phyloP scores from a whole-genome alignment of 2,329 filamentous ascomycete species.

The Xylaria sp. region DNA sequence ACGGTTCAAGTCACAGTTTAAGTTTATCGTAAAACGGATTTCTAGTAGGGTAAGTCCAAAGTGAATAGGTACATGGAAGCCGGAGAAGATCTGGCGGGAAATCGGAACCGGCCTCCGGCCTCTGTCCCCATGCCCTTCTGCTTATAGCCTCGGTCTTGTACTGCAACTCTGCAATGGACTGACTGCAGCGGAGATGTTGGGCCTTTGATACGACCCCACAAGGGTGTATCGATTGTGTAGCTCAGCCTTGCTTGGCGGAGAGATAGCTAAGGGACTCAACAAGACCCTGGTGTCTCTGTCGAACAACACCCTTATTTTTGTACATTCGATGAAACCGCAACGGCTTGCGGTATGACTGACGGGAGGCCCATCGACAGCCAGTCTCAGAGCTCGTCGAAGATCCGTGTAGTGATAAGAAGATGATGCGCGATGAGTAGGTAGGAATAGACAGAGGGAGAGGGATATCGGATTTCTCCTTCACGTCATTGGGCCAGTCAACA shows the following conservation, averaged over 20 bases:
- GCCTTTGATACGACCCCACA: too few relatives aligned
- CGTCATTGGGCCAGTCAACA: conserved; percentile 18
- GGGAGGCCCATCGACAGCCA: conserved; percentile 24
- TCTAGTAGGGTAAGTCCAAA: too few relatives aligned
- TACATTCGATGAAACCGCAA: conserved; percentile 28
- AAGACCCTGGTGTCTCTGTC: conserved; percentile 23
- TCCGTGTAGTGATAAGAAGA: conserved; percentile 24
- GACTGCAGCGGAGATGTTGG: conserved; percentile 14
- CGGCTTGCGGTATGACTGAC: conserved; percentile 26
- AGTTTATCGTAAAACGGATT: too few relatives aligned
- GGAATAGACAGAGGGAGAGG: conserved; percentile 20
- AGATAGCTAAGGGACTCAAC: conserved; percentile 19
- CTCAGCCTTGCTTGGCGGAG: conserved; percentile 13
- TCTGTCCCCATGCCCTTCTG: conserved; percentile 14
- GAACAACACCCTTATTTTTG: conserved; percentile 29
- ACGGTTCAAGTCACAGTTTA: too few relatives aligned
- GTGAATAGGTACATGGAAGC: too few relatives aligned
- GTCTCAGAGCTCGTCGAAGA: conserved; percentile 17
- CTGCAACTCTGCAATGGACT: conserved; percentile 11
- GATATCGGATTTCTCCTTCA: conserved; percentile 23
- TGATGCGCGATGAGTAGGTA: conserved; percentile 27
- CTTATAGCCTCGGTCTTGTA: conserved; percentile 15
- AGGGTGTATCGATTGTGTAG: too few relatives aligned
- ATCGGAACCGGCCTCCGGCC: too few relatives aligned
- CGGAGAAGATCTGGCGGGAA: too few relatives aligned